These are phyloP conservation scores for Wickerhamiella shivajii DNA, from an alignment of 805 yeast genomes.

Conservation along the genomic window DNA sequence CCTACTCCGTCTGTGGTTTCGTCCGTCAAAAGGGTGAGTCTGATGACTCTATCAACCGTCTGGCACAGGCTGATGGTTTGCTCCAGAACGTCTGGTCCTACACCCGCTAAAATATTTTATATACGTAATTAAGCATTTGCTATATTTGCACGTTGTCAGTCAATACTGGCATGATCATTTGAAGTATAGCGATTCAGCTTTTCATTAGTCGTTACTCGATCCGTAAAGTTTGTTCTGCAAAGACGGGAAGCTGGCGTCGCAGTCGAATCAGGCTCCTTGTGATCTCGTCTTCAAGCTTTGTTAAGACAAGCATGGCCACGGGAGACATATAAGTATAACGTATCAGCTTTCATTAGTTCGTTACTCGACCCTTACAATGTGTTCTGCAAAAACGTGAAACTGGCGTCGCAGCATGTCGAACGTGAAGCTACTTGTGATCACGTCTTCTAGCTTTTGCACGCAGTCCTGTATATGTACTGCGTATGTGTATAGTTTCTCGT, in stretches of 20 bases:
- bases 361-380: no score
- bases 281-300: neutral
- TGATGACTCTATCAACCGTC: slow-evolving; percentile 98
- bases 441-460: neutral
- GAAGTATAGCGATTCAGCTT: no score
- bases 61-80: slow-evolving; percentile 97
- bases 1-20: slow-evolving; percentile 95
- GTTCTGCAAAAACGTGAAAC: neutral
- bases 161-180: no score
- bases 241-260: no score
- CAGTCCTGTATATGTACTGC: neutral
- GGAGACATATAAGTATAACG: no score
- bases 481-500: neutral
- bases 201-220: no score
- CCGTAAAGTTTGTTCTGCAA: no score
- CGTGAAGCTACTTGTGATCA: neutral
- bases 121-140: no score
- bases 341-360: no score
- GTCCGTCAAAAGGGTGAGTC: slow-evolving; percentile 99
- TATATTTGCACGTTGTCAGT: no score
- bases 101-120: slow-evolving; percentile 23
- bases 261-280: neutral
- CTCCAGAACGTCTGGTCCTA: slow-evolving; percentile 51
- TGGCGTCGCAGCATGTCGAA: neutral
- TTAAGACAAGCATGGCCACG: neutral